These are phyloP conservation scores for Suillus ampliporus DNA, from an alignment of 768 basidiomycete species.

Conservation along the genomic window DNA sequence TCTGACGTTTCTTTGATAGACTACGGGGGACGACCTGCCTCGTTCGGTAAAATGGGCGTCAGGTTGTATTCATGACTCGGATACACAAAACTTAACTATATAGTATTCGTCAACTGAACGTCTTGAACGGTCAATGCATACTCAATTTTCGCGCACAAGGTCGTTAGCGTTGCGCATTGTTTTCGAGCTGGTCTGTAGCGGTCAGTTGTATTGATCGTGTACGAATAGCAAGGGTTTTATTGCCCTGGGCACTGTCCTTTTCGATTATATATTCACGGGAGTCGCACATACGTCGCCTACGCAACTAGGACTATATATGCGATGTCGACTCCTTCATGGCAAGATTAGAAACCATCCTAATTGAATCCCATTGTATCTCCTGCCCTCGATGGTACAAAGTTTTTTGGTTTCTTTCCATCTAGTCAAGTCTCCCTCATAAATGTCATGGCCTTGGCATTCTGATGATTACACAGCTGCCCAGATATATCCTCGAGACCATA, in stretches of 20 bases:
- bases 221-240: not conserved
- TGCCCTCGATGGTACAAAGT: not conserved
- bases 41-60: not conserved
- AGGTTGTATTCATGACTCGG: no score
- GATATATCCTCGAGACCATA: constrained; percentile 19
- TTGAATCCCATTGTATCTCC: no score
- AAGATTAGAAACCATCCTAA: no score
- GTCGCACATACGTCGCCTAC: not conserved
- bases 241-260: not conserved
- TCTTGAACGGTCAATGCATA: not conserved
- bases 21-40: not conserved
- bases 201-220: not conserved
- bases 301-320: not conserved
- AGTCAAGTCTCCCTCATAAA: not conserved
- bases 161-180: not conserved
- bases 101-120: not conserved
- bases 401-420: not conserved
- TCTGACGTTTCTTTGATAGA: not conserved
- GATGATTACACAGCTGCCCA: no score
- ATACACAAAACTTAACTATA: no score
- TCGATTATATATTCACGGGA: constrained; percentile 1
- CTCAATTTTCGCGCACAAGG: not conserved
- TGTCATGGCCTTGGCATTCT: not conserved
- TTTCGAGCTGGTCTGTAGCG: not conserved
- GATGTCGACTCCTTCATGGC: not conserved